Base-by-base conservation (phyloP, 2,329 filamentous ascomycete genomes). In the Nothopassalora personata region DNA sequence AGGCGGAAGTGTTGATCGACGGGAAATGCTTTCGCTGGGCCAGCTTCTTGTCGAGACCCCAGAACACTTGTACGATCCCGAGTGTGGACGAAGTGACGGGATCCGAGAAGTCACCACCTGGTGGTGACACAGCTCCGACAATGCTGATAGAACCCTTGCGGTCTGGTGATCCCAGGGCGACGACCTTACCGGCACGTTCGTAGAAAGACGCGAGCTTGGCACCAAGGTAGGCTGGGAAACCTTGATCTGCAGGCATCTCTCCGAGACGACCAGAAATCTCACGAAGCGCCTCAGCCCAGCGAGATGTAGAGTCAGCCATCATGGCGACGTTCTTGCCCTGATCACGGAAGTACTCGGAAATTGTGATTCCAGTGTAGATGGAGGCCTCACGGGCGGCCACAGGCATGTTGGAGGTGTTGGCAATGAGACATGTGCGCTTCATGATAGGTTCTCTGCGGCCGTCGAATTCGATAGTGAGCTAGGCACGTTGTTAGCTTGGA, bases 391-490 rank as follows among this genome's bases (percentile, higher is more conserved):
- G 91, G 62, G 94, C 94, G 65, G 94, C 94, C 72, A 99, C 94
- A 63, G 94, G 94, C 94, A 99, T 99, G 83, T 99, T 99, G 70
- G 94, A 99, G 47, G 94, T 99, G 79, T 99, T 99, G 76, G 94
- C 94, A 73, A 99, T 97, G 62, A 99, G 83, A 23, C 91, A 95
- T 15, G 94, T 99, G 75, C 94, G 93, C 86, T 99, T 99, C 94
- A 99, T 99, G 81, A 99, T 99, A 68, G 93, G 92, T 76, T 99
- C 94, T 78, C 93, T 88, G 73, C 93, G 91, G 70, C 94, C 94
- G 47, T 96, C 88, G 68, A 97, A 86, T 18, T 95, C 88, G 73
- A 99, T 99, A 51, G 90, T 89, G 66, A 99, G 89, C 83, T 83
- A 67, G 51, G n/a, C 11, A 30, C 55, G 1, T 43, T 31, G 36